phyloP scores from a whole-genome alignment of 768 basidiomycete species.

The Trametes cinnabarina region DNA sequence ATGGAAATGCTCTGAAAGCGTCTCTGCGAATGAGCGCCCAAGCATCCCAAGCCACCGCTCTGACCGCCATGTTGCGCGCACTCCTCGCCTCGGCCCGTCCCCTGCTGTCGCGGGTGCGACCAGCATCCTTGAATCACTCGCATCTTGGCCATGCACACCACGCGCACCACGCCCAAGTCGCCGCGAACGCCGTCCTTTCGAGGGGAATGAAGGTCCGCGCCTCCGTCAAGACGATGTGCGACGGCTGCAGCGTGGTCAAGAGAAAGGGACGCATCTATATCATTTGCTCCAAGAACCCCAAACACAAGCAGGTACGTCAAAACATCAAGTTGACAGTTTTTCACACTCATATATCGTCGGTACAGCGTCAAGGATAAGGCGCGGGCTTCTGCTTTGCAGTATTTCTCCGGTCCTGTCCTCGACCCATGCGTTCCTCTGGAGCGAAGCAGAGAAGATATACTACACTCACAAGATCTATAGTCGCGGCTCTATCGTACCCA shows the following conservation, averaged over 20 bases:
- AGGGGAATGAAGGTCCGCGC: constrained; percentile 96
- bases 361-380: constrained; percentile 29
- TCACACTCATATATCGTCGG: too few species aligned
- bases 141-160: constrained; percentile 13
- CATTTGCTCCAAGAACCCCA: constrained; percentile 90
- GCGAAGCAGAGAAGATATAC: not conserved
- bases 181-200: constrained; percentile 38
- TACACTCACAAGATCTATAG: not conserved
- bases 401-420: too few species aligned
- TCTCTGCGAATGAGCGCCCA: not conserved
- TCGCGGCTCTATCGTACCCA: constrained; percentile 55
- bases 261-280: constrained; percentile 91
- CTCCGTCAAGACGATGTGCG: constrained; percentile 92
- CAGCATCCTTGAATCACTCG: constrained; percentile 26
- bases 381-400: not conserved
- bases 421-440: not conserved
- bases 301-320: constrained; percentile 86
- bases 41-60: not conserved
- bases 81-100: constrained; percentile 63
- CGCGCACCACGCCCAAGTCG: constrained; percentile 29
- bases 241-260: constrained; percentile 85
- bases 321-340: too few species aligned
- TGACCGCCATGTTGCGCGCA: constrained; percentile 56
- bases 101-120: constrained; percentile 50
- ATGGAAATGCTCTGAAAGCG: not conserved